Conservation (phyloP, 768 basidiomycete genomes). For the Sporobolomyces pararoseus region DNA sequence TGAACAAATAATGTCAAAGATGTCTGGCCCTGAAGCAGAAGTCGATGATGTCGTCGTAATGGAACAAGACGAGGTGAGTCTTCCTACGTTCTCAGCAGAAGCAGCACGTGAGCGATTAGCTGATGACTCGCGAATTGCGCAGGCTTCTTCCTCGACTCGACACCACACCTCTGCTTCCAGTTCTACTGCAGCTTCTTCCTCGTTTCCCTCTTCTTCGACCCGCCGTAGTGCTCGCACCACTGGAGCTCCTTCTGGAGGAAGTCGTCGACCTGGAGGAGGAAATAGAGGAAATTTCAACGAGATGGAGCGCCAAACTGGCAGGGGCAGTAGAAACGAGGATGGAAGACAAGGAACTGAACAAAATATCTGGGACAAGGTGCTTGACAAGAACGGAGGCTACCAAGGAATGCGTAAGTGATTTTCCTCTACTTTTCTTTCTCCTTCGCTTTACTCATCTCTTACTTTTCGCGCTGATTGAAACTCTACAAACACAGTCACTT, state of each 20-base stretch:
- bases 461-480: not conserved
- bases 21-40: not conserved
- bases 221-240: not conserved
- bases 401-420: not conserved
- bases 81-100: too few relatives aligned
- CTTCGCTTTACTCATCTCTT: not conserved
- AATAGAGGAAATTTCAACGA: too few relatives aligned
- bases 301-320: not conserved
- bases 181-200: not conserved
- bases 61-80: not conserved
- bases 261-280: not conserved
- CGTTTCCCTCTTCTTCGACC: too few relatives aligned
- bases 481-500: not conserved
- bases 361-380: slow-evolving; percentile 10
- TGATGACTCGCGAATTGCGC: too few relatives aligned
- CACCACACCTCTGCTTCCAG: not conserved
- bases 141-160: too few relatives aligned
- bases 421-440: not conserved
- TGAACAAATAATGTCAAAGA: not conserved
- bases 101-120: too few relatives aligned
- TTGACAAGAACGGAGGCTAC: slow-evolving; percentile 10
- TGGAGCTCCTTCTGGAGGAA: slow-evolving; percentile 1
- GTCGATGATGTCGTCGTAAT: not conserved
- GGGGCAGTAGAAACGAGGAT: not conserved
- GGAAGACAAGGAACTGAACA: not conserved